Base-by-base conservation (phyloP, 805 yeast species). In the Lachancea sp. region DNA sequence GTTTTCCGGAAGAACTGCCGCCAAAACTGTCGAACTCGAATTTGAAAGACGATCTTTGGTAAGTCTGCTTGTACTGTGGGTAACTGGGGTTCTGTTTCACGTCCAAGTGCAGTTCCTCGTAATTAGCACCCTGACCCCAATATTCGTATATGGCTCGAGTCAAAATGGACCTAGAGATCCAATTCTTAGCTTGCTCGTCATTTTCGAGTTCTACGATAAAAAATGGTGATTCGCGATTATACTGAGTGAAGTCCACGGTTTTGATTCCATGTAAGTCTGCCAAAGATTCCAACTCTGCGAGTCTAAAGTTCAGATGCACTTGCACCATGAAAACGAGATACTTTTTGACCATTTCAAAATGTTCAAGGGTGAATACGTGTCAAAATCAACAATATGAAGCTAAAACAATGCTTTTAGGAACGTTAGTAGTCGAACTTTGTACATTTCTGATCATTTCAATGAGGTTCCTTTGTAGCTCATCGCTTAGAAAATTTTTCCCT, bases 291-390 rank as follows among this genome's bases (percentile, higher is more conserved):
- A 92, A 64, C 63, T 90, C 98, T 0, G 95, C 85, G 26, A 64
- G 63, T 36, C 97, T 70, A 62, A 90, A 90, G 44, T 75, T 72
- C 37, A 81, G 78, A 55, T 87, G 88, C 30, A 80, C 74, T 62
- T 89, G 96, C 3, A 96, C 96, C 56, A 92, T 71, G 55, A 82
- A 78, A n/a, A 92, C 67, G 35, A 90, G 59, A 55, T 86, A 92
- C 40, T 71, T 74, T 34, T 54, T 56, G 23, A 17, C 34, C 42
- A 39, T 39, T 32, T 26, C 21, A 5, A 7, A 4, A 26, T 18
- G 13, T n/a, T n/a, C n/a, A n/a, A n/a, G n/a, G n/a, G n/a, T n/a
- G n/a, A n/a, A n/a, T n/a, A n/a, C n/a, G n/a, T n/a, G n/a, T n/a
- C n/a, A n/a, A n/a, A n/a, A n/a, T n/a, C n/a, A n/a, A n/a, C n/a